These are phyloP conservation scores for Capsella bursapastoris DNA, from an alignment of 345 rosid species.

Conservation along the genomic window DNA sequence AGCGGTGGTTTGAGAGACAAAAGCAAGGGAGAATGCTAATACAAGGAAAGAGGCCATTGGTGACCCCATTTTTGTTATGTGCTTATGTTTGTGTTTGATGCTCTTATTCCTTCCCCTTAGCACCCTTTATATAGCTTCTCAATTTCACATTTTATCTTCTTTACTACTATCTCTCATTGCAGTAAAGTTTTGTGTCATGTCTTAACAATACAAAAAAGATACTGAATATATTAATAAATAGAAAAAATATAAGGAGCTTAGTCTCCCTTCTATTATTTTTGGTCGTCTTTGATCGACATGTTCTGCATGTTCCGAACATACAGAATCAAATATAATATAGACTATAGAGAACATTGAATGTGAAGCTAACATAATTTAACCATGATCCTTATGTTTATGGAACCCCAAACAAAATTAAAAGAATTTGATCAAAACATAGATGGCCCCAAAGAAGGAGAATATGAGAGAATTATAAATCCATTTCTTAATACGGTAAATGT, in stretches of 20 bases:
- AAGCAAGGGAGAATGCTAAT: constrained; percentile 52
- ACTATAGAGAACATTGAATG: constrained; percentile 23
- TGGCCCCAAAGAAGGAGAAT: not conserved
- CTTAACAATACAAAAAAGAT: not conserved
- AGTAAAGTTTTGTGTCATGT: constrained; percentile 18
- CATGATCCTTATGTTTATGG: not conserved
- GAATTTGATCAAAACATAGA: not conserved
- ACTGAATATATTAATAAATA: constrained; percentile 23
- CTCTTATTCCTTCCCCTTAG: constrained; percentile 30
- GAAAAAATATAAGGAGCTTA: constrained; percentile 14
- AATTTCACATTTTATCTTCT: not conserved
- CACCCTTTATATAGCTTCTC: constrained; percentile 65
- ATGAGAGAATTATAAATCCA: not conserved
- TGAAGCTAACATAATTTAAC: constrained; percentile 2
- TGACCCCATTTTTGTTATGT: constrained; percentile 50
- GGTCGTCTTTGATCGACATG: constrained; percentile 32
- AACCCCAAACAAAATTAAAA: not conserved
- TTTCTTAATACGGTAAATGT: not conserved
- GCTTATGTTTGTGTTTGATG: constrained; percentile 39
- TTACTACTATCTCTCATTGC: not conserved
- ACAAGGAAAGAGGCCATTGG: constrained; percentile 58
- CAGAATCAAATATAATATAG: constrained; percentile 15
- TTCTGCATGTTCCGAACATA: constrained; percentile 36
- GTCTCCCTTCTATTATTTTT: constrained; percentile 35
- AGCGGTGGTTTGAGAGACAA: constrained; percentile 52